Evolutionary conservation across 1,284 basidiomycete species (phyloP).

Genomic region (Ustilago esculenta): DNA sequence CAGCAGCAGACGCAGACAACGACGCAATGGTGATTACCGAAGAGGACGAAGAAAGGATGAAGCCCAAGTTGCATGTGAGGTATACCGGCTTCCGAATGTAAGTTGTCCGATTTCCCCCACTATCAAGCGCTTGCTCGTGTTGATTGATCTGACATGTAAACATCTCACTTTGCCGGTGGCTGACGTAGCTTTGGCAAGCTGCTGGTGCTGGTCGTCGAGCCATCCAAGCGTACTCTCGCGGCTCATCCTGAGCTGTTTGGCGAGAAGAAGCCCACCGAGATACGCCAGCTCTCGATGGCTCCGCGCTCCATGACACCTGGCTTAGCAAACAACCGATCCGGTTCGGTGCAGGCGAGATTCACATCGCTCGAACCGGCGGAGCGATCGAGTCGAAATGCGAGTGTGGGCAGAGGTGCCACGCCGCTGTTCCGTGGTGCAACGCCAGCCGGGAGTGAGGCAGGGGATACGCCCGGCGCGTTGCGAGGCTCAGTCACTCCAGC

Average conservation of each 20-base stretch:
- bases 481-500: constrained; percentile 12
- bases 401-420: constrained; percentile 22
- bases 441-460: constrained; percentile 28
- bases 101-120: background rate
- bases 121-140: background rate
- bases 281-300: constrained; percentile 48
- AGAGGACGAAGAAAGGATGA: constrained; percentile 53
- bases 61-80: constrained; percentile 40
- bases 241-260: constrained; percentile 50
- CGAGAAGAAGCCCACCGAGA: constrained; percentile 27
- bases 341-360: constrained; percentile 33
- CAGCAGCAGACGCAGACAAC: constrained; percentile 2
- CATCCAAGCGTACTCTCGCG: constrained; percentile 42
- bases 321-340: constrained; percentile 18
- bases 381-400: constrained; percentile 37
- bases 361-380: constrained; percentile 36
- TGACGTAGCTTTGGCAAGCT: constrained; percentile 55
- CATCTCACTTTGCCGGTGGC: background rate
- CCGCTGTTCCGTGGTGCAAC: constrained; percentile 47
- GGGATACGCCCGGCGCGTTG: constrained; percentile 21
- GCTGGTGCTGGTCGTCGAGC: constrained; percentile 57
- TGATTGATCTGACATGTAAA: too few relatives aligned
- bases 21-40: constrained; percentile 36
- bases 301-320: constrained; percentile 31
- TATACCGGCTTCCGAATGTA: constrained; percentile 53